Evolutionary conservation across 2,329 filamentous ascomycete species (phyloP), one percentile per base, ranked within the genome.

Genomic region (Aspergillus ustus): DNA sequence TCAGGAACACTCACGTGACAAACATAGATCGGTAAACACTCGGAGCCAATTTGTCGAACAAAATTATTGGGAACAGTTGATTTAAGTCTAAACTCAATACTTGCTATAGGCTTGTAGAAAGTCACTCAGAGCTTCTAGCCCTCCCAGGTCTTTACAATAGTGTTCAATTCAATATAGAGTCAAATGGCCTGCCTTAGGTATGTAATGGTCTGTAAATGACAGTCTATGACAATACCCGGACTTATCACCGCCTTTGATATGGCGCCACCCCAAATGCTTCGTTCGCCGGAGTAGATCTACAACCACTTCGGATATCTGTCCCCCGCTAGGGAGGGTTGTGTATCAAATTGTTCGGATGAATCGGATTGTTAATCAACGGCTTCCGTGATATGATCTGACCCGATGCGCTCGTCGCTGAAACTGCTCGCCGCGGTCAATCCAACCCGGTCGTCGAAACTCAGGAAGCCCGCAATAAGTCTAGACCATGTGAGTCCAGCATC

Each of bases 1-100:
- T 70, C 73, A 76, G 73, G 73, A 66, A 76, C 73, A 31, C 7
- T 66, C 74, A 75, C 74, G 74, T 76, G 73, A 67, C 11, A 1
- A 1, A 15, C 15, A 4, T 44, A 44, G 52, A 60, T 63, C 63
- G 65, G 62, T 67, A 45, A 52, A 52, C 49, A 59, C 29, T 51
- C 28, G 54, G 43, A 17, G 52, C 25, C 40, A n/a, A 55, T 55
- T 46, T 11, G 52, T 55, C 43, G 31, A 52, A 53, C 57, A 52
- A 34, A 7, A 48, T 4, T 50, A 29, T 29, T 17, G 34, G 15
- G n/a, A 7, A 31, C 15, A 50, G n/a, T n/a, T 40, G 34, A 40
- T 11, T 5, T 4, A 4, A 40, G 6, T 13, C 15, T 40, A 5
- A 15, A 2, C 11, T 40, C 34, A 15, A 15, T 11, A 5, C 8